Percentiles rank a stretch among this genome's conserved stretches.
These are phyloP conservation scores for Daldinia vernicosa DNA, from an alignment of 495 filamentous ascomycete species.

Conservation along the genomic window DNA sequence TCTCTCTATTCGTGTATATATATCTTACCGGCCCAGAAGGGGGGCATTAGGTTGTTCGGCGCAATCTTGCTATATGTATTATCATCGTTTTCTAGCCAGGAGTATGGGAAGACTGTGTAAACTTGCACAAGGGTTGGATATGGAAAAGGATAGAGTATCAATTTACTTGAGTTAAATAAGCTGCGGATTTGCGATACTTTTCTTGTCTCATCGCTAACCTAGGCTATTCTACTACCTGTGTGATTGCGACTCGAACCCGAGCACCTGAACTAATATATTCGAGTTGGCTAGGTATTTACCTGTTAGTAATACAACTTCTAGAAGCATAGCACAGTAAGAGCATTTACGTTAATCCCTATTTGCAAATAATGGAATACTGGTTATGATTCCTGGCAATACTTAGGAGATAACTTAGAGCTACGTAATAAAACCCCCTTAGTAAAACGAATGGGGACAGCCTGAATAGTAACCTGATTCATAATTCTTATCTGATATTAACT, in stretches of 20 bases:
- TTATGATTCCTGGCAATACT: too few relatives aligned
- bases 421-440: background rate
- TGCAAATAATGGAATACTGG: too few relatives aligned
- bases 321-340: too few relatives aligned
- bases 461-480: too few relatives aligned
- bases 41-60: background rate
- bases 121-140: background rate
- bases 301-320: too few relatives aligned
- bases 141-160: background rate
- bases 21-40: background rate
- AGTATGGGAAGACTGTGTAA: background rate
- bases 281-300: too few relatives aligned
- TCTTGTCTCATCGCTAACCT: background rate
- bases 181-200: background rate
- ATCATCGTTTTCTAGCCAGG: background rate
- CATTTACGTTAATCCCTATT: too few relatives aligned
- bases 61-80: background rate
- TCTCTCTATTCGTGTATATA: slow-evolving; percentile 3
- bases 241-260: too few relatives aligned
- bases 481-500: too few relatives aligned
- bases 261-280: too few relatives aligned
- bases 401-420: too few relatives aligned
- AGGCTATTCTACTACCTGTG: too few relatives aligned
- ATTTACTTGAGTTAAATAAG: background rate
- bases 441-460: background rate